Evolutionary conservation across 768 basidiomycete genomes (phyloP).

Genomic region (Tulasnella sp.): DNA sequence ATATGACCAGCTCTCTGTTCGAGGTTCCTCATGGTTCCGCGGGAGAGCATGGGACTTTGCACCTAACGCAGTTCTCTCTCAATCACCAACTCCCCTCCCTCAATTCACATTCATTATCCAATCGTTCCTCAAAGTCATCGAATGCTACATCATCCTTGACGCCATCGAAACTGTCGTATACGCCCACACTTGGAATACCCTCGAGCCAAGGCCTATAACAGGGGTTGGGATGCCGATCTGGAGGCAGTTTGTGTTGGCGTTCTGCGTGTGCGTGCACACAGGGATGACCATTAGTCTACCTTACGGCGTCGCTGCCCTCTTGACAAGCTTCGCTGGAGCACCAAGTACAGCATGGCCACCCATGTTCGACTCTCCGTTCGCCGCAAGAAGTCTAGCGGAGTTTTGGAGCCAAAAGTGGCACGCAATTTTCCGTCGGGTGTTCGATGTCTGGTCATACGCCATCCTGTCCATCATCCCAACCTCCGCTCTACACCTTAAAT

Average conservation of each 20-base stretch:
- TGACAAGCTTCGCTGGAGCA: background rate
- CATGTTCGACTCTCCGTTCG: constrained; percentile 21
- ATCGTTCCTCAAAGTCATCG: background rate
- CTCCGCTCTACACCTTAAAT: background rate
- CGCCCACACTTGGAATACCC: background rate
- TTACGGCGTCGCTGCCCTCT: constrained; percentile 12
- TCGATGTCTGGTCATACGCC: constrained; percentile 8
- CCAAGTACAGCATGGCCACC: constrained; percentile 19
- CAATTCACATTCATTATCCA: background rate
- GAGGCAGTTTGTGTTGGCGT: constrained; percentile 1
- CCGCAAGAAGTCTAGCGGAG: constrained; percentile 14
- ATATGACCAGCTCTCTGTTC: background rate
- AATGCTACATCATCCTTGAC: constrained; percentile 8
- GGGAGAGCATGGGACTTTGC: constrained; percentile 7
- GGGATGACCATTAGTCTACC: background rate
- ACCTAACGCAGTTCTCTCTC: background rate
- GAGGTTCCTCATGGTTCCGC: background rate
- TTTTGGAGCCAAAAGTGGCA: constrained; percentile 25
- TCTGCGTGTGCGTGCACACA: constrained; percentile 1
- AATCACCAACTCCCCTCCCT: background rate
- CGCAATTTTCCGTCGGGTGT: constrained; percentile 18
- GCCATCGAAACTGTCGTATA: background rate
- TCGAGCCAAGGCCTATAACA: background rate
- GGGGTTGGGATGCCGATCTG: background rate
- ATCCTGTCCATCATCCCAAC: background rate